phyloP scores from a whole-genome alignment of 257 asterid species.

The Solanum tacnaense region DNA sequence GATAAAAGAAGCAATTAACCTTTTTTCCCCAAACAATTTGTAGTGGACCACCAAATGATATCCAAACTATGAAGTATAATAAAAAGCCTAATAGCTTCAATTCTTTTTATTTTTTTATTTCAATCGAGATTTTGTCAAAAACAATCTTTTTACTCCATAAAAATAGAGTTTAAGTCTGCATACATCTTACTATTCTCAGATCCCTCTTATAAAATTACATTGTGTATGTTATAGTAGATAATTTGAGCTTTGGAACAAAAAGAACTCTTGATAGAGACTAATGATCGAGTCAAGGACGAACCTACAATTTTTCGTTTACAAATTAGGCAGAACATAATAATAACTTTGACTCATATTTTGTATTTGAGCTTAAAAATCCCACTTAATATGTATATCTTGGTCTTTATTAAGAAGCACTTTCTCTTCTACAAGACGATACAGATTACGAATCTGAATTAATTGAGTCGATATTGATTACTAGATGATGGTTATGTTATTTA shows the following conservation, averaged over 20 bases:
- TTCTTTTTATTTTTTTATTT: neutral
- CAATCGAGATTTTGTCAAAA: fast-evolving
- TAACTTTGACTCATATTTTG: neutral
- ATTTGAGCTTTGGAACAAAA: neutral
- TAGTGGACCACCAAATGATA: neutral
- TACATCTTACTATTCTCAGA: fast-evolving
- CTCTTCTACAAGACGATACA: neutral
- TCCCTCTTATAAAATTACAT: neutral
- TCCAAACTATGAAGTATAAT: neutral
- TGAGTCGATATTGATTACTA: neutral
- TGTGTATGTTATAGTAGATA: neutral
- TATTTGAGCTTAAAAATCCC: neutral
- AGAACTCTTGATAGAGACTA: neutral
- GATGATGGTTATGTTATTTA: neutral
- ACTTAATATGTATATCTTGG: neutral
- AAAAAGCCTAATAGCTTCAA: neutral
- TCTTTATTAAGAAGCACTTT: neutral
- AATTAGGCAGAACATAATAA: neutral
- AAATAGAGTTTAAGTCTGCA: neutral
- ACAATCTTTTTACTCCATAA: fast-evolving
- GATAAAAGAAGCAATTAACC: neutral
- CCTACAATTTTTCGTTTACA: neutral
- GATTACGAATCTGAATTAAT: neutral
- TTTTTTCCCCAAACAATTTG: neutral
- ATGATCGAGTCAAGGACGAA: neutral